Base-by-base conservation (phyloP, 2,329 filamentous ascomycete species). In the Elsinoe necatrix region DNA sequence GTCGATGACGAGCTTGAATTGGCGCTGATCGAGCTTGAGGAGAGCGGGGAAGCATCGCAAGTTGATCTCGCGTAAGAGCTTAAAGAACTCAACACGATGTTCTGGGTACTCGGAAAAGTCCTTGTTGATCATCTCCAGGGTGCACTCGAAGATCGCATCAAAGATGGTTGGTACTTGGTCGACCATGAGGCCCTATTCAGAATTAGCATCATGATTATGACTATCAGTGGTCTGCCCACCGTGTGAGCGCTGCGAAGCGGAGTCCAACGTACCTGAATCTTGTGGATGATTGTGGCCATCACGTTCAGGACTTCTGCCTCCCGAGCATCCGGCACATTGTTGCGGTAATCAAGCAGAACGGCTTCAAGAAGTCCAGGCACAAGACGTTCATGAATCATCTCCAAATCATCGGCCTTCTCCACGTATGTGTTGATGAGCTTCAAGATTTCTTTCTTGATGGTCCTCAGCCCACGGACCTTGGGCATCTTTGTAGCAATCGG, bases 101-200 rank as follows among this genome's bases (percentile, higher is more conserved):
- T 98, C 93, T 0, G 93, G 93, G 71, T 95, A 98, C 69, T 98
- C 93, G 47, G 95, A 96, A 73, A 98, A 98, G 73, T 98, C 93
- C 76, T 98, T 98, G 82, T 97, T 98, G 76, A 98, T 98, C 93
- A 98, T 98, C 67, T 95, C 90, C 57, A 98, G 78, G 2, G 93
- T 98, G 77, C 92, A 97, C 72, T 97, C 92, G 66, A 98, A 98
- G 23, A 98, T 89, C 63, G 92, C 95, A 72, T 97, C 91, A 88
- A 98, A 95, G 67, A 98, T 97, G 50, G 86, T 86, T 8, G 93
- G 90, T 42, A 98, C 89, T 72, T 97, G 93, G 69, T 97, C 93
- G 70, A 97, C 93, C 95, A 98, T 98, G 67, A 97, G 79, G 63
- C 83, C 82, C 88, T 95, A 66, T 58, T 35, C 45, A 27, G 50